Evolutionary conservation across 306 rosid genomes (phyloP), one percentile per base, ranked within the genome.

Genomic region (Prunus kanzakura): DNA sequence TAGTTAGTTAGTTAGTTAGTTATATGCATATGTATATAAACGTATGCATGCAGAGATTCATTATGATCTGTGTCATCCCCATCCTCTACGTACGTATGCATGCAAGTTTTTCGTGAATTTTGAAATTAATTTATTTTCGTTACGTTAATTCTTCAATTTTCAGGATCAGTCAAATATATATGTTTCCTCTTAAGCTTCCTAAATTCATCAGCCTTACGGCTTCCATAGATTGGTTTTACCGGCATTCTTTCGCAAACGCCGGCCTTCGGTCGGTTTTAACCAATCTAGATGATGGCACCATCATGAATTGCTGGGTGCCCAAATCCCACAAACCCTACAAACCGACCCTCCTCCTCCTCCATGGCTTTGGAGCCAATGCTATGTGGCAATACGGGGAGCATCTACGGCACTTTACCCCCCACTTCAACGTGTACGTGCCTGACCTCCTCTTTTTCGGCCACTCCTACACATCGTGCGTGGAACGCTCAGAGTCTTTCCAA

Each of bases 281-380:
- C 3, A 78, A 90, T 47, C 70, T 92, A 7, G 91, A 91, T 6
- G 91, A 86, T 6, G 97, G 87, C 61, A 92, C 97, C 49, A 68
- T 64, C 65, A 83, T 92, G 86, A 92, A 88, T 68, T 92, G 90
- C 43, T 92, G 96, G 97, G 77, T 88, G 0, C 97, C 97, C 2
- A 90, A 88, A 74, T 19, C 2, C 64, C 82, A 45, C 11, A 77
- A 76, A 18, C 79, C 80, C 1, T 38, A 41, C 45, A 87, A 90
- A 8, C 93, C 93, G 3, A 64, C 69, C 2, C 85, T 92, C 11
- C 57, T 92, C 49, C 87, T 92, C 4, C 51, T 92, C 25, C 97
- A 92, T 14, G 97, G 97, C 11, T 90, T 92, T 25, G 97, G 96
- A 11, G 96, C 96, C 66, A 90, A 87, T 2, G 97, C 97, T 3